Percentiles rank a stretch among this genome's conserved stretches.
Conservation (phyloP, 2,329 filamentous ascomycete species). For the Hymenotorrendiella dingleyae region DNA sequence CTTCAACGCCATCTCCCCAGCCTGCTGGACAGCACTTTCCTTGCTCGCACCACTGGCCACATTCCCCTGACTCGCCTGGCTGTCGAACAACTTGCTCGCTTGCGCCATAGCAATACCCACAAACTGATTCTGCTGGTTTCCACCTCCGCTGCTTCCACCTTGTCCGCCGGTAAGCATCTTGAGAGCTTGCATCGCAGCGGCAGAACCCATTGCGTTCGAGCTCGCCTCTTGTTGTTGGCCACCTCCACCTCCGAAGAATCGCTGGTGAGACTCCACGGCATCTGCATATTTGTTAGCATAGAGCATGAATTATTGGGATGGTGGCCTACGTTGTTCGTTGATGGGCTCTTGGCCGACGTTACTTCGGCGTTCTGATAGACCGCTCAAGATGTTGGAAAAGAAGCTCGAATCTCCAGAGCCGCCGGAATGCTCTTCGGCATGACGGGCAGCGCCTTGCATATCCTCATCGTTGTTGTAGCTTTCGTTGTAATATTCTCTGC, state of each 20-base stretch:
- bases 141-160: constrained; percentile 37
- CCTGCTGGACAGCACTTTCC: constrained; percentile 71
- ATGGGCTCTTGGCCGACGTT: constrained; percentile 45
- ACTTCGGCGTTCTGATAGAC: constrained; percentile 48
- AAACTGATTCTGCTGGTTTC: constrained; percentile 68
- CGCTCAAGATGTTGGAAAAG: constrained; percentile 51
- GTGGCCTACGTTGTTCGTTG: constrained; percentile 45
- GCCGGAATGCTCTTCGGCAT: constrained; percentile 50
- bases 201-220: constrained; percentile 56
- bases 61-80: constrained; percentile 48
- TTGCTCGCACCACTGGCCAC: constrained; percentile 60
- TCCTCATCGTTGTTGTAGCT: constrained; percentile 37
- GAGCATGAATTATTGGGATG: not conserved
- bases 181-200: constrained; percentile 75
- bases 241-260: constrained; percentile 59
- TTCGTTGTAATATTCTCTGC: no score
- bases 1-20: constrained; percentile 82
- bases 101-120: constrained; percentile 83
- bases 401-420: constrained; percentile 41
- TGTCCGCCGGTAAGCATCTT: constrained; percentile 67
- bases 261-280: constrained; percentile 68
- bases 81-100: constrained; percentile 67
- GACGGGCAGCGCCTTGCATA: constrained; percentile 45
- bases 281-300: constrained; percentile 39
- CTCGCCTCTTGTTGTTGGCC: constrained; percentile 35